phyloP scores from a whole-genome alignment of 768 basidiomycete species.

The Dendrothele bispora region DNA sequence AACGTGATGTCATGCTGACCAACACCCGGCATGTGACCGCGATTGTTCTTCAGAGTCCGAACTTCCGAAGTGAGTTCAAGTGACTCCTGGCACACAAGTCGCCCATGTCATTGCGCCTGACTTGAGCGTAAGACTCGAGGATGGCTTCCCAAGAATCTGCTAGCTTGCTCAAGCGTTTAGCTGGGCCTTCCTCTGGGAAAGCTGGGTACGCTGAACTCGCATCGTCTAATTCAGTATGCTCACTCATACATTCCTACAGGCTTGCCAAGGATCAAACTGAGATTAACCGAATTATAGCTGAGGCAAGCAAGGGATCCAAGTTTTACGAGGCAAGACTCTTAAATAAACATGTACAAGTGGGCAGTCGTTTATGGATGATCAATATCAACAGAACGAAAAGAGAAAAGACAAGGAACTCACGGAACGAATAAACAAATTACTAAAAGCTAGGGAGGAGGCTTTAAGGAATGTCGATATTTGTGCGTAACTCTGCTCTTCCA shows the following conservation, averaged over 20 bases:
- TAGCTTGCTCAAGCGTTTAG: slow-evolving; percentile 76
- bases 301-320: slow-evolving; percentile 90
- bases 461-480: slow-evolving; percentile 57
- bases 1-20: too few relatives aligned
- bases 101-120: background rate
- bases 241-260: slow-evolving; percentile 29
- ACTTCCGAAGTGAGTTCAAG: too few relatives aligned
- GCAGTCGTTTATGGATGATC: background rate
- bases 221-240: background rate
- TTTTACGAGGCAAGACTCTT: slow-evolving; percentile 74
- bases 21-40: too few relatives aligned
- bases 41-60: too few relatives aligned
- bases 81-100: slow-evolving; percentile 19
- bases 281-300: slow-evolving; percentile 86
- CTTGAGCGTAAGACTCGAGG: too few relatives aligned
- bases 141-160: slow-evolving; percentile 65
- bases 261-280: slow-evolving; percentile 78
- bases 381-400: slow-evolving; percentile 71
- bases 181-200: slow-evolving; percentile 87
- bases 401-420: slow-evolving; percentile 86
- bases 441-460: slow-evolving; percentile 62
- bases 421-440: slow-evolving; percentile 67
- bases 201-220: slow-evolving; percentile 61
- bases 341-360: background rate
- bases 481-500: slow-evolving; percentile 28